Percentiles rank a stretch among this genome's conserved stretches.
Evolutionary conservation across 495 filamentous ascomycete species (phyloP).

Genomic region (Talaromyces wortmannii): DNA sequence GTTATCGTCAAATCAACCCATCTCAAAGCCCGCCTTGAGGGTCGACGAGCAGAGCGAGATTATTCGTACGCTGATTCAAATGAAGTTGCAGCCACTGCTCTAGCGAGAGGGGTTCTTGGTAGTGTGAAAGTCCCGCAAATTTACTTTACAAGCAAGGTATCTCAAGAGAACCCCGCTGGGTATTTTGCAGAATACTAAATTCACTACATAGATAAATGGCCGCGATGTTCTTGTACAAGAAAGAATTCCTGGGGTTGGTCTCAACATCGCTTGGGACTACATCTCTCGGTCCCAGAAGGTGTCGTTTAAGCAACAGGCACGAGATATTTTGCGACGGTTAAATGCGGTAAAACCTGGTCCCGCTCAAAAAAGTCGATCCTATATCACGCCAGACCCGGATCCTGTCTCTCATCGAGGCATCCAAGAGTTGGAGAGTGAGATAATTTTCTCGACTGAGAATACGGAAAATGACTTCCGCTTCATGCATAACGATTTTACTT

Average conservation of each 20-base stretch:
- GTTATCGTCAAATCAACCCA: background rate
- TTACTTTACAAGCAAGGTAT: slow-evolving; percentile 33
- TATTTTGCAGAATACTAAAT: background rate
- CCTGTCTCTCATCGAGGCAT: slow-evolving; percentile 25
- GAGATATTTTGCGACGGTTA: slow-evolving; percentile 20
- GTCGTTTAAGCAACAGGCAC: slow-evolving; percentile 34
- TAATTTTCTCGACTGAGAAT: slow-evolving; percentile 21
- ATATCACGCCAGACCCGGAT: slow-evolving; percentile 29
- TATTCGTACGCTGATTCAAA: slow-evolving; percentile 36
- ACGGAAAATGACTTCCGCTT: slow-evolving; percentile 24
- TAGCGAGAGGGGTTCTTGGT: slow-evolving; percentile 19
- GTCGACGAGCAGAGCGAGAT: slow-evolving; percentile 11
- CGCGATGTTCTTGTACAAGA: slow-evolving; percentile 33
- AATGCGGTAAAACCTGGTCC: slow-evolving; percentile 10
- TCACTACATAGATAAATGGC: slow-evolving; percentile 25
- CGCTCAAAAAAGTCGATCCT: slow-evolving; percentile 10
- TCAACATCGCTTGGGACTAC: slow-evolving; percentile 39
- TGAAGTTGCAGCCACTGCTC: slow-evolving; percentile 25
- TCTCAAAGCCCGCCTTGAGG: background rate
- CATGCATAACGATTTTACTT: slow-evolving; percentile 36
- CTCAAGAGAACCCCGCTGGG: background rate
- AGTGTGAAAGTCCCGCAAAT: slow-evolving; percentile 32
- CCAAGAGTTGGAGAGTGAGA: slow-evolving; percentile 19
- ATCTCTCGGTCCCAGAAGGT: slow-evolving; percentile 26
- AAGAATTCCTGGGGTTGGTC: slow-evolving; percentile 31